Evolutionary conservation across 352 stramenopile genomes (phyloP).

Genomic region (Globisporangium rhizosaccharum): DNA sequence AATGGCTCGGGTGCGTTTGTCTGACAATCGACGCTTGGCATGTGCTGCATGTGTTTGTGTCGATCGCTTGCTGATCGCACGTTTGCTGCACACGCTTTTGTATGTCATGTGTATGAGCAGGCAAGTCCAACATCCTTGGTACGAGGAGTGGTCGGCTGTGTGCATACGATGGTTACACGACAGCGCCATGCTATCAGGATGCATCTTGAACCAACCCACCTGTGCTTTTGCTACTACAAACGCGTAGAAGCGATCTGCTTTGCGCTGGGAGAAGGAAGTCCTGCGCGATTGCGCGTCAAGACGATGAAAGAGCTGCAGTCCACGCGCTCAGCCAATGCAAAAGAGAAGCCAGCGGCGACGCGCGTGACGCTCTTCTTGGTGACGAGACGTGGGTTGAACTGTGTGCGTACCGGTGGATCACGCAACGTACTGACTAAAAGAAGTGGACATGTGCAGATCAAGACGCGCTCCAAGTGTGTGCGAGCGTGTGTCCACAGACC

Average conservation of each 20-base stretch:
- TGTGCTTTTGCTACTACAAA: background rate
- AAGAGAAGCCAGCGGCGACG: conserved; percentile 15
- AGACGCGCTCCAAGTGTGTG: conserved; percentile 17
- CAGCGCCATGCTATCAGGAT: background rate
- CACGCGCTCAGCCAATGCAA: conserved; percentile 7
- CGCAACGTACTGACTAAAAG: background rate
- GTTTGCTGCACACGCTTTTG: background rate
- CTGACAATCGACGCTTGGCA: too few relatives aligned
- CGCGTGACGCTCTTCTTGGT: conserved; percentile 22
- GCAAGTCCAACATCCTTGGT: conserved; percentile 44
- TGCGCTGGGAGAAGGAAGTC: conserved; percentile 30
- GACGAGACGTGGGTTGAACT: conserved; percentile 16
- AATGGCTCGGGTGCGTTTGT: too few relatives aligned
- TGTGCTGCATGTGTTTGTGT: too few relatives aligned
- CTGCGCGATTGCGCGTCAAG: conserved; percentile 22
- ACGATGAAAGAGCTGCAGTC: conserved; percentile 27
- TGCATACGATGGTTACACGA: background rate
- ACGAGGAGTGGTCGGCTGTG: background rate
- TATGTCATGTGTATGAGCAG: conserved; percentile 2
- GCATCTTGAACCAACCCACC: background rate
- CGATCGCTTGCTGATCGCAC: too few relatives aligned
- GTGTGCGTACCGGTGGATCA: background rate
- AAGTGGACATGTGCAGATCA: conserved; percentile 16
- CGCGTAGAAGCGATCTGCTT: conserved; percentile 40
- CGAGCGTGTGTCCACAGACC: conserved; percentile 20